Evolutionary conservation across 139 green algal genomes (phyloP), one percentile per base, ranked within the genome.

Genomic region (Mesotaenium endlicherianum): DNA sequence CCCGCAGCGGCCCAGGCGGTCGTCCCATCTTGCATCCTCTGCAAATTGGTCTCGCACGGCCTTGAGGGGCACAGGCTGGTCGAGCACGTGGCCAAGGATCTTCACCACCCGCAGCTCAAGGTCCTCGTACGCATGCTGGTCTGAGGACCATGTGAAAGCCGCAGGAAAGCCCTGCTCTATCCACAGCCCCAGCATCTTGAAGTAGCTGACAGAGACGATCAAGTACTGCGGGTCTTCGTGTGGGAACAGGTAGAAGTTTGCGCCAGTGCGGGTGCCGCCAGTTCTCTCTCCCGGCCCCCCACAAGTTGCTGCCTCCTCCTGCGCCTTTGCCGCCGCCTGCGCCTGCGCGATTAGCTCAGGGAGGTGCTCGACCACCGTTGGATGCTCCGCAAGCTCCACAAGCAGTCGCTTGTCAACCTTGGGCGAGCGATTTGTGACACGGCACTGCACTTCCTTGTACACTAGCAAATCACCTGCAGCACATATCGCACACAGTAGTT

Each of bases 81-180:
- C 16, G 45, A 78, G 31, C 14, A 53, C 70, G 34, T 64, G 49
- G 4, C 70, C 70, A 17, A n/a, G 38, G 30, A 59, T 49, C 70
- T 49, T 78, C 38, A 78, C 70, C 39, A 78, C 70, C 70, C 39
- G 41, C 70, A 78, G 49, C 11, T 78, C 70, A n/a, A 38, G 45
- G 49, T 78, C 70, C 5, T 78, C 70, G 31, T 78, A 78, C 30
- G 70, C 70, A 8, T 78, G 70, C 30, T 69, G 70, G 49, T 78
- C 70, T 6, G 70, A 78, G 5, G 45, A 47, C 16, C 45, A 78
- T 20, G 41, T 45, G 49, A 78, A 78, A 64, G 5, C 70, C 5
- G 45, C 70, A 31, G 41, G 45, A 6, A 78, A 78, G 49, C 47
- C 70, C 38, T 49, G 30, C 38, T 59, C 3, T 8, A 39, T 64